Conservation (phyloP, 2,329 filamentous ascomycete species). For the Ophiosphaerella herpotricha region DNA sequence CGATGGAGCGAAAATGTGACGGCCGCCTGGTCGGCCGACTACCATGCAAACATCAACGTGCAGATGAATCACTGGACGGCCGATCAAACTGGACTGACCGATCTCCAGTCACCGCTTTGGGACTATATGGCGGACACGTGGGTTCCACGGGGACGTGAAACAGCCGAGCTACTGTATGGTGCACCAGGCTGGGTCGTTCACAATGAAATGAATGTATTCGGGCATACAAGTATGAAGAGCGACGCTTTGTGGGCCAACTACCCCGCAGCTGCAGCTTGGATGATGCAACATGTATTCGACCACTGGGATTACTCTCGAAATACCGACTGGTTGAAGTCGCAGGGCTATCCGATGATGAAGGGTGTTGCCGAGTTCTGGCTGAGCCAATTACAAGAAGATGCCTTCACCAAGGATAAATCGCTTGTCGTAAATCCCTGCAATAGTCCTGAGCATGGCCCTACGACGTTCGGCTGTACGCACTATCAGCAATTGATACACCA, state of each 20-base stretch:
- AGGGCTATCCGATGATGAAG: constrained; percentile 60
- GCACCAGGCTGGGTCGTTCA: constrained; percentile 62
- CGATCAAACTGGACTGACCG: constrained; percentile 57
- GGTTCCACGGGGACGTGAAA: constrained; percentile 59
- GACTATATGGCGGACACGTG: constrained; percentile 60
- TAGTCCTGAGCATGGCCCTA: constrained; percentile 60
- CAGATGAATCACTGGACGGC: constrained; percentile 66
- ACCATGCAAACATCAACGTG: constrained; percentile 64
- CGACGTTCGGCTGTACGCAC: constrained; percentile 59
- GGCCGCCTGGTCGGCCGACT: constrained; percentile 60
- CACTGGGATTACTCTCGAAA: constrained; percentile 60
- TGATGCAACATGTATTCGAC: constrained; percentile 65
- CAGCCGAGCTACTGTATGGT: constrained; percentile 59
- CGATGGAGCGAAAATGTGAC: constrained; percentile 56
- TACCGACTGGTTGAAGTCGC: constrained; percentile 48
- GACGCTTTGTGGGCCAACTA: constrained; percentile 51
- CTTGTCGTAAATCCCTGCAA: constrained; percentile 64
- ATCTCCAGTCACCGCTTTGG: constrained; percentile 55
- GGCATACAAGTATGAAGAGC: constrained; percentile 58
- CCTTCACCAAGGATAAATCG: constrained; percentile 56
- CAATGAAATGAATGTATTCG: constrained; percentile 64
- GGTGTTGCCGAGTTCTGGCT: constrained; percentile 62
- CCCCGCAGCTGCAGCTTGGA: constrained; percentile 59
- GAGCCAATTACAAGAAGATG: constrained; percentile 57
- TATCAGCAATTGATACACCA: constrained; percentile 58